Evolutionary conservation across 805 yeast genomes (phyloP).

Genomic region (Jamesozyma rosinii): DNA sequence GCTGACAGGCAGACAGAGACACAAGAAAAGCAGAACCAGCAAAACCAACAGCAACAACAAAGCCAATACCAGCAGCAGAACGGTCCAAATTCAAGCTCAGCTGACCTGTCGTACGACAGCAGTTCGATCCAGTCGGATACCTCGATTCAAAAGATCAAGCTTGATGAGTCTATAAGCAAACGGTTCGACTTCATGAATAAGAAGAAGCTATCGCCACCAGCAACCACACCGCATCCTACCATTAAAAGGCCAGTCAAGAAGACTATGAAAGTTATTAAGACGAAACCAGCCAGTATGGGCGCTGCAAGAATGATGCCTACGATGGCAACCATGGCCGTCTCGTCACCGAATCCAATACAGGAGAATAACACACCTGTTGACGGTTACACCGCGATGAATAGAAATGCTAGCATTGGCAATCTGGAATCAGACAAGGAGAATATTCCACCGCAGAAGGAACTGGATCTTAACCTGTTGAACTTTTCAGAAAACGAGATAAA

Average conservation of each 20-base stretch:
- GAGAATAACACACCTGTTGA: slow-evolving; percentile 1
- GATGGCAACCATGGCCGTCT: slow-evolving; percentile 4
- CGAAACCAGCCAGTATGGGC: not conserved
- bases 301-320: not conserved
- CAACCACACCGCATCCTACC: not conserved
- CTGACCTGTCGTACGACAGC: slow-evolving; percentile 13
- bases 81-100: not conserved
- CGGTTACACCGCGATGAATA: not conserved
- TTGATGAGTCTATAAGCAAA: slow-evolving; percentile 28
- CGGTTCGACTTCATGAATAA: slow-evolving; percentile 29
- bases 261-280: slow-evolving; percentile 1
- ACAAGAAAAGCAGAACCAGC: slow-evolving; percentile 5
- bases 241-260: slow-evolving; percentile 3
- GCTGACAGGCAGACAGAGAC: slow-evolving; percentile 27
- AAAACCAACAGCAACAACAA: not conserved
- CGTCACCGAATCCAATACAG: not conserved
- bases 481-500: slow-evolving; percentile 16
- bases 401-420: not conserved
- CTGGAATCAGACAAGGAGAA: slow-evolving; percentile 24
- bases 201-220: slow-evolving; percentile 9
- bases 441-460: slow-evolving; percentile 15
- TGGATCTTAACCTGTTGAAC: slow-evolving; percentile 13
- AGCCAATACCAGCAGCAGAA: not conserved
- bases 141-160: slow-evolving; percentile 16
- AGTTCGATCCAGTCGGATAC: slow-evolving; percentile 23